phyloP scores from a whole-genome alignment of 129 eudicot species.

The Saussurea involucrata region DNA sequence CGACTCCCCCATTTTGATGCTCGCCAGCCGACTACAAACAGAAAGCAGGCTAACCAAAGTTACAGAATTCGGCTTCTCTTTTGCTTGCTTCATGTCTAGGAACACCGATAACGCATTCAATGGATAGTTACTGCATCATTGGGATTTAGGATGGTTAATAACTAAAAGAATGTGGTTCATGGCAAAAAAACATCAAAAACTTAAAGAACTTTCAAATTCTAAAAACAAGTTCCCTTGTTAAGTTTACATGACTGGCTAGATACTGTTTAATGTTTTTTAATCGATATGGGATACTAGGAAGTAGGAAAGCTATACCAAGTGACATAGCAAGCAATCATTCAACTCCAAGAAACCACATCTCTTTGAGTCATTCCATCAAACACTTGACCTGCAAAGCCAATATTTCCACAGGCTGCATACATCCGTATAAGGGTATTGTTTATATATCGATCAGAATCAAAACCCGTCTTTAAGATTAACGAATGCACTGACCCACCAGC shows the following conservation, averaged over 20 bases:
- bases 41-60: slow-evolving; percentile 41
- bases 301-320: slow-evolving; percentile 32
- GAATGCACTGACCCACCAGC: slow-evolving; percentile 41
- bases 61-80: slow-evolving; percentile 40
- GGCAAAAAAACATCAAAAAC: not conserved
- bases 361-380: slow-evolving; percentile 44
- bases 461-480: slow-evolving; percentile 29
- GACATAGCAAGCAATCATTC: slow-evolving; percentile 49
- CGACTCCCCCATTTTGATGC: slow-evolving; percentile 31
- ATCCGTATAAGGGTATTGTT: slow-evolving; percentile 31
- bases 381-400: slow-evolving; percentile 32
- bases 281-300: not conserved
- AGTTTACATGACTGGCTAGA: not conserved
- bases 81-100: slow-evolving; percentile 30
- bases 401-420: slow-evolving; percentile 15
- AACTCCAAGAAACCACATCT: slow-evolving; percentile 51
- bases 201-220: not conserved
- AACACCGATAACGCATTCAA: slow-evolving; percentile 28
- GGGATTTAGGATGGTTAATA: not conserved
- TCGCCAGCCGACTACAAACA: slow-evolving; percentile 34
- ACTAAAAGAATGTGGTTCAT: not conserved
- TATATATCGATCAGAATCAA: slow-evolving; percentile 40
- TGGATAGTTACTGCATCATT: slow-evolving; percentile 23
- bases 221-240: no score
- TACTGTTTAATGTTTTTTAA: not conserved